Conservation (phyloP, 192 early-diverging fungal species). For the Umbelopsis isabellina region DNA sequence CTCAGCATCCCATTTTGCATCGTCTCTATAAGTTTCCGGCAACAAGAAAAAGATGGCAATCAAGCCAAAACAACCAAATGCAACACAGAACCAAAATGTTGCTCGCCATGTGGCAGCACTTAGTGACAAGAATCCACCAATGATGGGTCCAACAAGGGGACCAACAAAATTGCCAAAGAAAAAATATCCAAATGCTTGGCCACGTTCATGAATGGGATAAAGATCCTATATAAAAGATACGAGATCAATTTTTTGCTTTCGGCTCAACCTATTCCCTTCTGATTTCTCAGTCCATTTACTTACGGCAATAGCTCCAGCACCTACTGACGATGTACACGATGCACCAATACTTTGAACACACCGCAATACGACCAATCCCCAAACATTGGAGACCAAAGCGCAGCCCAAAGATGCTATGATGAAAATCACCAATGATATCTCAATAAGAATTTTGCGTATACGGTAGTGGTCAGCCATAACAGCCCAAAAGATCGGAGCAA, state of each 20-base stretch:
- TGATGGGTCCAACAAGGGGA: conserved; percentile 39
- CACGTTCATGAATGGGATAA: conserved; percentile 35
- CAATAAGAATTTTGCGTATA: conserved; percentile 45
- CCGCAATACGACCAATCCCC: conserved; percentile 43
- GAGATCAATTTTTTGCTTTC: background rate
- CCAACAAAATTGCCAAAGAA: conserved; percentile 37
- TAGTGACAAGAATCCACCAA: conserved; percentile 52
- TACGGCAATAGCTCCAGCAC: conserved; percentile 49
- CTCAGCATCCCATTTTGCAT: conserved; percentile 21
- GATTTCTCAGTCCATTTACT: conserved; percentile 2
- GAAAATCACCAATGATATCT: conserved; percentile 45
- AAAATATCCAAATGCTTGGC: conserved; percentile 38
- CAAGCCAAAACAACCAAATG: conserved; percentile 36
- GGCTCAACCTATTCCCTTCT: background rate
- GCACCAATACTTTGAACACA: conserved; percentile 50
- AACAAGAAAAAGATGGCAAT: conserved; percentile 43
- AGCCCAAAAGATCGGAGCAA: conserved; percentile 50
- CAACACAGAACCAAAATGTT: conserved; percentile 52
- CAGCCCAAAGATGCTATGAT: conserved; percentile 46
- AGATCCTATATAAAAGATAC: background rate
- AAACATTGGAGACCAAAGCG: conserved; percentile 43
- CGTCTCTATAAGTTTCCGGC: conserved; percentile 46
- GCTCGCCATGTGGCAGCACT: conserved; percentile 44
- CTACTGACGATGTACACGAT: conserved; percentile 46
- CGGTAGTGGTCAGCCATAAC: conserved; percentile 46